Conservation (phyloP, 108 stramenopile genomes). For the Aureococcus anophagefferens region DNA sequence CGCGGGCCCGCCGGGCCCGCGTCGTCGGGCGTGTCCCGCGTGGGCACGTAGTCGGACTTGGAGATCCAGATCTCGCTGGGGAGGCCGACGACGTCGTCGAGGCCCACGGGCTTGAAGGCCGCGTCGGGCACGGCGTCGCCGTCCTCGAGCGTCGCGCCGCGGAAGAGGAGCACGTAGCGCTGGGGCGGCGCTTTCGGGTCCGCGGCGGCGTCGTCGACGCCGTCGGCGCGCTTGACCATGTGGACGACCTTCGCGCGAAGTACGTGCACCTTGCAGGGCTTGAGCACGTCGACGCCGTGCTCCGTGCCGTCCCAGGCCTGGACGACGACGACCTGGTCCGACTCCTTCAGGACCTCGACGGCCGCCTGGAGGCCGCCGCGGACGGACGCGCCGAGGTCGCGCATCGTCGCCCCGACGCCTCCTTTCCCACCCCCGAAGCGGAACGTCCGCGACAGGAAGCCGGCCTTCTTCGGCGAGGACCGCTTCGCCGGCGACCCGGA, state of each 20-base stretch:
- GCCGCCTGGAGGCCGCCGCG: no score
- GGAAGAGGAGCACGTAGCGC: background rate
- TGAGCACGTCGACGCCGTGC: background rate
- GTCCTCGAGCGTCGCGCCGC: background rate
- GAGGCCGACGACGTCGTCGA: background rate
- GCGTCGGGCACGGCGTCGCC: background rate
- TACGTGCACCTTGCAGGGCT: background rate
- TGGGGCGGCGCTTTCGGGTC: background rate
- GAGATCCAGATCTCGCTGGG: background rate
- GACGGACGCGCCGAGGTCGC: no score
- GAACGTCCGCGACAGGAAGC: no score
- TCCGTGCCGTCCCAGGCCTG: no score
- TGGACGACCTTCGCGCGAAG: background rate
- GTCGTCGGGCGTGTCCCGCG: no score
- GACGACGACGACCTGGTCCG: no score
- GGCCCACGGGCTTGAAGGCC: background rate
- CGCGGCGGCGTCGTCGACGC: background rate
- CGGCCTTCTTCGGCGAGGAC: no score
- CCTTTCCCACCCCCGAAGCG: no score
- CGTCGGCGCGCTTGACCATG: background rate
- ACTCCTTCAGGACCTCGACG: no score
- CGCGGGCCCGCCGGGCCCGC: no score
- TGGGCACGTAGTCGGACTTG: background rate
- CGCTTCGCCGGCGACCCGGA: no score
- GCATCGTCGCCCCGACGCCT: no score